Percentiles rank a stretch among this genome's conserved stretches.
Evolutionary conservation across 139 green algal genomes (phyloP).

Genomic region (Volvox reticuliferus): DNA sequence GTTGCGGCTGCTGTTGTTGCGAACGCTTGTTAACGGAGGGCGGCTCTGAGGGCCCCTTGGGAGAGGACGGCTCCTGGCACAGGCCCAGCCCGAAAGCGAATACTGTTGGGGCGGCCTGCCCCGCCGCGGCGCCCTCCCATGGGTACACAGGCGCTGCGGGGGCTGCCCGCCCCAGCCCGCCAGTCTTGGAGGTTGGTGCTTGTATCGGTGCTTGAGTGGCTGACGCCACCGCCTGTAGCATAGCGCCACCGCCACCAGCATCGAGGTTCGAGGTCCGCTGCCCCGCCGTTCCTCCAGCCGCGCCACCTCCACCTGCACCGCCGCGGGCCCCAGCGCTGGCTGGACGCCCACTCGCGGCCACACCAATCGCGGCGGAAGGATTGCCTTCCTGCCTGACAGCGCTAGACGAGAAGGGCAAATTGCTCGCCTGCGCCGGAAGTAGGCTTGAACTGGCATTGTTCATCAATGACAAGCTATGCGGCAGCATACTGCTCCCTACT

Average conservation of each 20-base stretch:
- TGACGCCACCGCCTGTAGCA: slow-evolving; percentile 3
- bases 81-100: neutral
- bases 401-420: neutral
- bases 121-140: neutral
- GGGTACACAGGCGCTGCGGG: slow-evolving; percentile 3
- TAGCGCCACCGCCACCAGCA: neutral
- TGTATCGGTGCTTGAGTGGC: neutral
- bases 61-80: neutral
- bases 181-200: neutral
- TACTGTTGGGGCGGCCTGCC: neutral
- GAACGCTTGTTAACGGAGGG: neutral
- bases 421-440: slow-evolving; percentile 3
- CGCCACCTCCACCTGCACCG: neutral
- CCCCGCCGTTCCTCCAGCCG: neutral
- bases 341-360: neutral
- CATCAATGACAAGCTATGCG: neutral
- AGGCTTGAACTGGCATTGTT: neutral
- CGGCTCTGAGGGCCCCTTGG: neutral
- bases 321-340: neutral
- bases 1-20: neutral
- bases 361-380: neutral
- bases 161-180: neutral
- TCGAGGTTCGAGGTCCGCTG: neutral
- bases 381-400: neutral
- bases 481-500: slow-evolving; percentile 34